Conservation (phyloP, 352 stramenopile species). For the Globisporangium iwayamae region DNA sequence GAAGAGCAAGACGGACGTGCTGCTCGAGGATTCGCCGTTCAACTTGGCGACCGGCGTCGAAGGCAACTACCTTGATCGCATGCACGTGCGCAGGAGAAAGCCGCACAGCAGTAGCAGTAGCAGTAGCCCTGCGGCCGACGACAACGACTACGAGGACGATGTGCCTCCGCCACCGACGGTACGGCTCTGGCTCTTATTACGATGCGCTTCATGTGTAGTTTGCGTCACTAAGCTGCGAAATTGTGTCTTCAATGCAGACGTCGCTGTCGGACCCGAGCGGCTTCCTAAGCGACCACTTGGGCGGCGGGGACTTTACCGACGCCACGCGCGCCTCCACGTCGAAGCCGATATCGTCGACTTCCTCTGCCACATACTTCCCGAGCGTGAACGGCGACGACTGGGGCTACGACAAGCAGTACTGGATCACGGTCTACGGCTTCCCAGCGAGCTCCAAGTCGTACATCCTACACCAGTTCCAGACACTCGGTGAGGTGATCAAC, state of each 20-base stretch:
- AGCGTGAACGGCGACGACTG: conserved; percentile 66
- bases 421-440: conserved; percentile 82
- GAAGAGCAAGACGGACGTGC: conserved; percentile 33
- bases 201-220: background rate
- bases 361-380: conserved; percentile 30
- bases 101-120: conserved; percentile 14
- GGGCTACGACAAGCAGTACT: conserved; percentile 80
- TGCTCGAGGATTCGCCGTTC: conserved; percentile 63
- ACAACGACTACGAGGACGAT: conserved; percentile 44
- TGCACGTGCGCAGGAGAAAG: conserved; percentile 52
- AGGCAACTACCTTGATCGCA: conserved; percentile 36
- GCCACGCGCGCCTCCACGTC: conserved; percentile 8
- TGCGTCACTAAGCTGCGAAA: no score
- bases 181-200: background rate
- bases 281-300: conserved; percentile 34
- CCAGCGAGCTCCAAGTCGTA: conserved; percentile 52
- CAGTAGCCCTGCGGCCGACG: conserved; percentile 4
- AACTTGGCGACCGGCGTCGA: conserved; percentile 27
- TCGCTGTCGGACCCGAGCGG: conserved; percentile 43
- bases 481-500: conserved; percentile 66
- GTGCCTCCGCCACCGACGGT: conserved; percentile 56
- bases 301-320: conserved; percentile 24
- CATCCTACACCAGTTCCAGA: conserved; percentile 76
- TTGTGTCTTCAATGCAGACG: conserved; percentile 17
- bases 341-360: background rate